Evolutionary conservation across 768 basidiomycete genomes (phyloP), one percentile per base, ranked within the genome.

Genomic region (Mycena pura): DNA sequence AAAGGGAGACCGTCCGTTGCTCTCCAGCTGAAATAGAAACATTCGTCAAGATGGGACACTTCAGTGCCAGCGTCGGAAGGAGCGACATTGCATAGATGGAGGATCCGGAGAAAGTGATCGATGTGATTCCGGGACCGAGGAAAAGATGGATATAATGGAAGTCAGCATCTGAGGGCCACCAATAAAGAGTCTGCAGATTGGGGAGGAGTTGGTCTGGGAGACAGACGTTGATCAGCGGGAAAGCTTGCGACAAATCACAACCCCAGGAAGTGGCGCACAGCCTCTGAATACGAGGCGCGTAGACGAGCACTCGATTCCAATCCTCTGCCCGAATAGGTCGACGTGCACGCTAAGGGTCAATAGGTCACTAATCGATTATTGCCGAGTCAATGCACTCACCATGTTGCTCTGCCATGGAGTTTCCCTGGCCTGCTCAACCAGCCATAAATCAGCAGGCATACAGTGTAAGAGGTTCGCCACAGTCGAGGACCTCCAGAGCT

Each of bases 91-190:
- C 29, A 11, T 38, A 11, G 36, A 40, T 22, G 2, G 56, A 57
- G 27, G 56, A 48, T 56, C 41, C 44, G 3, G 31, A 11, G 56
- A 57, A 46, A 17, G 27, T 17, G 29, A 57, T n/a, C 6, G 5
- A 17, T 29, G 46, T 48, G 46, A 57, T 40, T 47, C 14, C 49
- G 46, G 46, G 46, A 32, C 46, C 25, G 28, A 57, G 56, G 45
- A 57, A 57, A 10, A 48, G 38, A 31, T 48, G 46, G 27, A 57
- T 57, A 41, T 17, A 57, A 32, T 40, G 56, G 29, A 57, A 57
- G 27, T 11, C 21, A n/a, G 27, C 1, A 0, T 48, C 38, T 29
- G 46, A 31, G 45, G 24, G 38, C 0, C 15, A 19, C 56, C 56
- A 57, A 41, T 48, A 14, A 46, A 57, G 56, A 49, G 21, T 48